phyloP scores from a whole-genome alignment of 2,329 filamentous ascomycete genomes.

The Cladophialophora yegresii region DNA sequence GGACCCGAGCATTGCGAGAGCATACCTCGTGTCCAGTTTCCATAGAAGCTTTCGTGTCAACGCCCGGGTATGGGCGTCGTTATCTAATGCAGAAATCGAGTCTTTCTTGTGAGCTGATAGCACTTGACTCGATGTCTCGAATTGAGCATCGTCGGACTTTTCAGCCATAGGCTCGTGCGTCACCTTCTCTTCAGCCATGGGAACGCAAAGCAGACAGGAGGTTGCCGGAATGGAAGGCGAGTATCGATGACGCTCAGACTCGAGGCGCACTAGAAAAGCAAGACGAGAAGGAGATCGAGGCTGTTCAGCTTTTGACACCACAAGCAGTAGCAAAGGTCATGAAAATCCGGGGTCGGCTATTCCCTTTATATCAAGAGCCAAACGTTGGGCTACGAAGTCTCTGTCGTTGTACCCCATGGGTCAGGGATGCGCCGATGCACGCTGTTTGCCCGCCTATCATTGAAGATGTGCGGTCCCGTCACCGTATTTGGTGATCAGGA shows the following conservation, averaged over 20 bases:
- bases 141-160: constrained; percentile 25
- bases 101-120: constrained; percentile 11
- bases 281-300: neutral
- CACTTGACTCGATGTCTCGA: constrained; percentile 16
- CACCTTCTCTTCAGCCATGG: constrained; percentile 15
- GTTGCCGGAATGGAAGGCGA: neutral
- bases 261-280: neutral
- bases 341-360: neutral
- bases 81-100: neutral
- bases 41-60: constrained; percentile 52
- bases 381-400: constrained; percentile 13
- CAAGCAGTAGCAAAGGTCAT: neutral
- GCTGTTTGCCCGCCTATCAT: neutral
- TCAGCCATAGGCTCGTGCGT: constrained; percentile 10
- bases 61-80: constrained; percentile 25
- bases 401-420: constrained; percentile 19
- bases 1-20: neutral
- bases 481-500: constrained; percentile 9
- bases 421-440: neutral
- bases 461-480: neutral
- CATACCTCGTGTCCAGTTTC: constrained; percentile 56
- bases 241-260: neutral
- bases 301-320: neutral
- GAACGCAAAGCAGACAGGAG: neutral
- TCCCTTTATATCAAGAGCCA: constrained; percentile 8